These are phyloP conservation scores for Nigrospora osmanthi DNA, from an alignment of 2,329 filamentous ascomycete genomes.

Conservation along the genomic window DNA sequence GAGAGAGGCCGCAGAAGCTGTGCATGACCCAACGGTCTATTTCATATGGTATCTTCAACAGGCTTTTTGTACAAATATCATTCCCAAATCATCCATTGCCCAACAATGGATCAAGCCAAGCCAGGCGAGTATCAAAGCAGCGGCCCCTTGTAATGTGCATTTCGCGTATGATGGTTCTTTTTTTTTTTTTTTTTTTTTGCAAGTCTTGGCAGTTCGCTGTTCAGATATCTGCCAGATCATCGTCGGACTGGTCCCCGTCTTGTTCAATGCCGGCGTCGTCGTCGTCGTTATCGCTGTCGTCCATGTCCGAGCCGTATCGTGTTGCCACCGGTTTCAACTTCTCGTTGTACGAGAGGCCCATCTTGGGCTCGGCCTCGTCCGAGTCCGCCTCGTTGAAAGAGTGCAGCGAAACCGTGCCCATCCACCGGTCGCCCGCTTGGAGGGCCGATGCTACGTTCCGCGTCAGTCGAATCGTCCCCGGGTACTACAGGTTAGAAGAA, in stretches of 20 bases:
- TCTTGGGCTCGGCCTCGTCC: slow-evolving; percentile 54
- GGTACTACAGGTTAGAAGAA: neutral
- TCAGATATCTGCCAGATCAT: neutral
- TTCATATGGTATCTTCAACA: too few relatives aligned
- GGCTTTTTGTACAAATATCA: too few relatives aligned
- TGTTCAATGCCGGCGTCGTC: slow-evolving; percentile 3
- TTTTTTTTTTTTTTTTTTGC: too few relatives aligned
- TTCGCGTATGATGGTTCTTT: too few relatives aligned
- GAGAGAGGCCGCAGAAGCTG: too few relatives aligned
- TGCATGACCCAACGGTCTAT: too few relatives aligned
- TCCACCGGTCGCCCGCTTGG: slow-evolving; percentile 68
- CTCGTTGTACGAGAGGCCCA: slow-evolving; percentile 54
- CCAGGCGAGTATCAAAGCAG: too few relatives aligned
- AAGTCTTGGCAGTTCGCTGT: too few relatives aligned
- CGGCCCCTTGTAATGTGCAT: too few relatives aligned
- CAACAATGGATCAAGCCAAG: too few relatives aligned
- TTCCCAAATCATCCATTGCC: too few relatives aligned
- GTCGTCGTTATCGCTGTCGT: slow-evolving; percentile 8
- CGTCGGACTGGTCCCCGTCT: slow-evolving; percentile 1
- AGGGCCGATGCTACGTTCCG: slow-evolving; percentile 61
- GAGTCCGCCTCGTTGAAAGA: slow-evolving; percentile 62
- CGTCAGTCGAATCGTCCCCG: neutral
- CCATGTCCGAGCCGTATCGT: slow-evolving; percentile 2
- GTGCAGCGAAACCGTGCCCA: slow-evolving; percentile 72
- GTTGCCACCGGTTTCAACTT: slow-evolving; percentile 35